A percentile compares a stretch with the other conserved stretches of the same genome.
phyloP scores from a whole-genome alignment of 495 filamentous ascomycete genomes.

The Amniculicola lignicola region DNA sequence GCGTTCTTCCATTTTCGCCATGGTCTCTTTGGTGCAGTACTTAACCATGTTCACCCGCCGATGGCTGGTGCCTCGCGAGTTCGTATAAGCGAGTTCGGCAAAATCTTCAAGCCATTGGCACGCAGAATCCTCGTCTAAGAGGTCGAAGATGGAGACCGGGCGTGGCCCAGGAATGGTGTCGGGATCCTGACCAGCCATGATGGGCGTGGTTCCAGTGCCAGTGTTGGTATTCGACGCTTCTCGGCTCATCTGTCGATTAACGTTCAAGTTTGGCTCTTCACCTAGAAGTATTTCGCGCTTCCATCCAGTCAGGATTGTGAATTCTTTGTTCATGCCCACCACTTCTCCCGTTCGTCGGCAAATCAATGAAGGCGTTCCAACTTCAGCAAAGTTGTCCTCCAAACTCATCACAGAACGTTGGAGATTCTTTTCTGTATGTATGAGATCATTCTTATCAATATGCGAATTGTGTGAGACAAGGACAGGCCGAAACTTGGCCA shows the following conservation, averaged over 20 bases:
- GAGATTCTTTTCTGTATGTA: conserved; percentile 97
- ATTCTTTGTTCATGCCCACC: conserved; percentile 89
- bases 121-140: conserved; percentile 90
- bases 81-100: conserved; percentile 82
- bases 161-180: conserved; percentile 51
- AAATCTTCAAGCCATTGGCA: conserved; percentile 97
- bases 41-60: conserved; percentile 84
- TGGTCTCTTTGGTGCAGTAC: conserved; percentile 74
- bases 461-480: conserved; percentile 86
- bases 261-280: conserved; percentile 82
- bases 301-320: conserved; percentile 91
- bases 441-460: conserved; percentile 77
- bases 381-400: conserved; percentile 69
- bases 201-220: conserved; percentile 45
- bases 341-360: conserved; percentile 91
- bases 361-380: conserved; percentile 84
- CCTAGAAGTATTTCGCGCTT: conserved; percentile 85
- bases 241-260: conserved; percentile 61
- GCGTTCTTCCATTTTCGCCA: conserved; percentile 40
- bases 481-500: conserved; percentile 84
- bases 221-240: conserved; percentile 37
- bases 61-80: conserved; percentile 77
- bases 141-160: conserved; percentile 83
- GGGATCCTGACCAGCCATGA: conserved; percentile 30
- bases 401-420: conserved; percentile 90